phyloP scores from a whole-genome alignment of 352 stramenopile species.

The Pythium biforme region DNA sequence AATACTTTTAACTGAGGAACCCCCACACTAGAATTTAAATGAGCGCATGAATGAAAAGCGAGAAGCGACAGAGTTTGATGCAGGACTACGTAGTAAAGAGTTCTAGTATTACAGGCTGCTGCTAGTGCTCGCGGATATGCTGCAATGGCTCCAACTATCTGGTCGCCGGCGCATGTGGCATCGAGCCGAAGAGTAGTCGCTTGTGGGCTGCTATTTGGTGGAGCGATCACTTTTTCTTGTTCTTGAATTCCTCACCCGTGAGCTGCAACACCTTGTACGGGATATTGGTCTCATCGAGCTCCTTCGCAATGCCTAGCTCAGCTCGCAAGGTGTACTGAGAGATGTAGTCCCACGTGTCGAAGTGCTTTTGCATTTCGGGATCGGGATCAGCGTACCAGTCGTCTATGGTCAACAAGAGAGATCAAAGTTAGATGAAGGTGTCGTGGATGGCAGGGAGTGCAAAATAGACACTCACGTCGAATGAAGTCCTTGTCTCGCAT shows the following conservation, averaged over 20 bases:
- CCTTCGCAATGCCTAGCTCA: slow-evolving; percentile 78
- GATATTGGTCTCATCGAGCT: slow-evolving; percentile 85
- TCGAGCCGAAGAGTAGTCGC: too few relatives aligned
- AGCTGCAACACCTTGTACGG: slow-evolving; percentile 83
- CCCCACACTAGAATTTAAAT: slow-evolving; percentile 10
- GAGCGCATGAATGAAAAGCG: background rate
- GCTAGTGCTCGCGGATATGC: too few relatives aligned
- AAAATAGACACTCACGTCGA: slow-evolving; percentile 46
- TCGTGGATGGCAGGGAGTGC: background rate
- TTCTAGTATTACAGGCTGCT: slow-evolving; percentile 21
- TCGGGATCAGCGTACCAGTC: slow-evolving; percentile 78
- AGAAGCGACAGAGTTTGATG: background rate
- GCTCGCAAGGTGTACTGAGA: slow-evolving; percentile 78
- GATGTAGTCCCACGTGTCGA: slow-evolving; percentile 88
- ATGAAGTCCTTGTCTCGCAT: slow-evolving; percentile 84
- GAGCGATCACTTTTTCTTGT: slow-evolving; percentile 29
- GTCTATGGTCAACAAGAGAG: slow-evolving; percentile 34
- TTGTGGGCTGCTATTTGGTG: too few relatives aligned
- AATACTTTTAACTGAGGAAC: slow-evolving; percentile 55
- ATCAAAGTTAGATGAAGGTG: background rate
- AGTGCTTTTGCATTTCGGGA: slow-evolving; percentile 81
- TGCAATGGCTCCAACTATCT: too few relatives aligned
- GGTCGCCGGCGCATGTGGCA: too few relatives aligned
- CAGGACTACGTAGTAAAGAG: background rate
- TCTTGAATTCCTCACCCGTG: slow-evolving; percentile 62